Evolutionary conservation across 768 basidiomycete species (phyloP), one percentile per base, ranked within the genome.

Genomic region (Xerocomus potaroensis): DNA sequence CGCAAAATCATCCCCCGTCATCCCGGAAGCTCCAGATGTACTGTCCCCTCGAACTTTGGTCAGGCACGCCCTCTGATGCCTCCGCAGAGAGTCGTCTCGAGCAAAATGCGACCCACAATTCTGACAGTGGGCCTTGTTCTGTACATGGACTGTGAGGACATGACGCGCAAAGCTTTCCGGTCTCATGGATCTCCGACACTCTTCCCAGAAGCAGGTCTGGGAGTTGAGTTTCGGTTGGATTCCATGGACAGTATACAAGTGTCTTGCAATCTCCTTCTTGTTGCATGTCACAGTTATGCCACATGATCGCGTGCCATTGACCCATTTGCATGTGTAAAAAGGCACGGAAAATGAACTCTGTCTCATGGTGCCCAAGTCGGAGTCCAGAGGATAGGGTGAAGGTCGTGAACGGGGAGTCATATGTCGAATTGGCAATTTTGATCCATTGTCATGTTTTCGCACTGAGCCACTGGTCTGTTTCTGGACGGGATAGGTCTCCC

Each of bases 141-240:
- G 33, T 37, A 62, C 27, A 15, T 64, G 64, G 1, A 66, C 51
- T 0, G 57, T 33, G 8, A 62, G 48, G 14, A 64, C 29, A 9
- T 66, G 62, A 0, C 64, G 62, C 0, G 53, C 3, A 2, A 64
- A 53, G 41, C 62, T 66, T 16, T 66, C 62, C 41, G 37, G 51
- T 0, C 40, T 53, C 62, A 64, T 62, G 29, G 12, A 10, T 11
- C 34, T 59, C n/a, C 12, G 4, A 14, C 64, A 64, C 0, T 0
- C 11, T 2, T 35, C 41, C 64, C 62, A 64, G 2, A 8, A 29
- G 38, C 62, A 66, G 10, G 8, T 1, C 22, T 41, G 43, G 1
- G 47, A 53, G 36, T 66, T 35, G 3, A 43, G 46, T 6, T 24
- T 51, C 24, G 43, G 31, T 3, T 14, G 35, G 18, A 53, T n/a